These are phyloP conservation scores for Apodospora peruviana DNA, from an alignment of 495 filamentous ascomycete species.

Conservation along the genomic window DNA sequence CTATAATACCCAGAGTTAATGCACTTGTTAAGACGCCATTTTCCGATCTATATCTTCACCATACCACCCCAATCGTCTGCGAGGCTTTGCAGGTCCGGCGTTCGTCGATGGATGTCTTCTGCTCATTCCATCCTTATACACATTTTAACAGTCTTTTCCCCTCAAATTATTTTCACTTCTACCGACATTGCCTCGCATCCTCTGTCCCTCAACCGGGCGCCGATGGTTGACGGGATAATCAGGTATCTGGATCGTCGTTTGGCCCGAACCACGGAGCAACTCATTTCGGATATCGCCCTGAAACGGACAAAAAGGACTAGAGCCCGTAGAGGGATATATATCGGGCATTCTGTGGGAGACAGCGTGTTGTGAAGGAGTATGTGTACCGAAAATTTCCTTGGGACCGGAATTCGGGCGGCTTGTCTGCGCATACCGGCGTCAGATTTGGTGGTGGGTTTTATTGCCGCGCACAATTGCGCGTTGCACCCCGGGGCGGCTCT, in stretches of 20 bases:
- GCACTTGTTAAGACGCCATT: conserved; percentile 40
- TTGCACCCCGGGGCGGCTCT: conserved; percentile 1
- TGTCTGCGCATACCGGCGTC: conserved; percentile 14
- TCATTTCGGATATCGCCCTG: neutral
- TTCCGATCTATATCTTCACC: conserved; percentile 22
- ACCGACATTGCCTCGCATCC: conserved; percentile 8
- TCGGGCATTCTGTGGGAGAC: neutral
- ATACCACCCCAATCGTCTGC: conserved; percentile 16
- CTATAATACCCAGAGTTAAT: conserved; percentile 49
- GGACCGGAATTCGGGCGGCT: conserved; percentile 3
- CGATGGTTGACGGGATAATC: neutral
- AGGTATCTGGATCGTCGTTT: neutral
- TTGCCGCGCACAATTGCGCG: neutral
- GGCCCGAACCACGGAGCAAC: neutral
- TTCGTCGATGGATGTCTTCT: conserved; percentile 23
- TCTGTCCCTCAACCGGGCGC: neutral
- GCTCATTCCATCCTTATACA: conserved; percentile 21
- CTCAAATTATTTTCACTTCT: conserved; percentile 9
- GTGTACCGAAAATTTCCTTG: conserved; percentile 3
- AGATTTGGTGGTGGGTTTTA: conserved; percentile 6
- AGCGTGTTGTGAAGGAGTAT: neutral
- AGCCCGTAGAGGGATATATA: neutral
- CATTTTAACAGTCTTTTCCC: conserved; percentile 11
- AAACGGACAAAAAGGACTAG: neutral
- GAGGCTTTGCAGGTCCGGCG: conserved; percentile 22